These are phyloP conservation scores for Xylariaceae sp. DNA, from an alignment of 2,329 filamentous ascomycete genomes.

Conservation along the genomic window DNA sequence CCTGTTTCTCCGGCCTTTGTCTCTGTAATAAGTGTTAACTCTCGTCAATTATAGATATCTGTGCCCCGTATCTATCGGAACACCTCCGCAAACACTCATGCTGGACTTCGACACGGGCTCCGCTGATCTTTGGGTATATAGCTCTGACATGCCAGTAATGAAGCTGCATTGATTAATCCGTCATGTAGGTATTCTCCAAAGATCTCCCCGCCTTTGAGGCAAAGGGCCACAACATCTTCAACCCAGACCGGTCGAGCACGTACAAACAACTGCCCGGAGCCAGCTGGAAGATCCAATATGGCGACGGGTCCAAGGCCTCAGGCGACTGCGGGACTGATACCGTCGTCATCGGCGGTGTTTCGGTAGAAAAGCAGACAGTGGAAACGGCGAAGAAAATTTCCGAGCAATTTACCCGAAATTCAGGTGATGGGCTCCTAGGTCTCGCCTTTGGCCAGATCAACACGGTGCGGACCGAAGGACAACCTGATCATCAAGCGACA, in stretches of 20 bases:
- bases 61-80: slow-evolving; percentile 58
- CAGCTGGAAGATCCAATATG: slow-evolving; percentile 62
- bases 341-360: slow-evolving; percentile 56
- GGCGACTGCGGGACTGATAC: slow-evolving; percentile 60
- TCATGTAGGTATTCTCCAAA: slow-evolving; percentile 48
- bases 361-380: slow-evolving; percentile 56
- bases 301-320: slow-evolving; percentile 61
- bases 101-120: slow-evolving; percentile 68
- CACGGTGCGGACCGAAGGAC: slow-evolving; percentile 42
- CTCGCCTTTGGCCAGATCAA: slow-evolving; percentile 61
- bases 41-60: slow-evolving; percentile 53
- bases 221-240: slow-evolving; percentile 49
- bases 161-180: not conserved
- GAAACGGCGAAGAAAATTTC: slow-evolving; percentile 59
- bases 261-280: slow-evolving; percentile 45
- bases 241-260: slow-evolving; percentile 55
- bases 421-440: slow-evolving; percentile 60
- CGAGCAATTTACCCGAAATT: slow-evolving; percentile 47
- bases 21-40: not conserved
- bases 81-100: slow-evolving; percentile 54
- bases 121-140: slow-evolving; percentile 61
- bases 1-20: not conserved
- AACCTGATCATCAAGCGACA: slow-evolving; percentile 49
- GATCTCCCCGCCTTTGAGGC: slow-evolving; percentile 37
- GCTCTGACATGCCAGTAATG: not conserved